Evolutionary conservation across 2,329 filamentous ascomycete species (phyloP), one percentile per base, ranked within the genome.

Genomic region (Aspergillus sp.): DNA sequence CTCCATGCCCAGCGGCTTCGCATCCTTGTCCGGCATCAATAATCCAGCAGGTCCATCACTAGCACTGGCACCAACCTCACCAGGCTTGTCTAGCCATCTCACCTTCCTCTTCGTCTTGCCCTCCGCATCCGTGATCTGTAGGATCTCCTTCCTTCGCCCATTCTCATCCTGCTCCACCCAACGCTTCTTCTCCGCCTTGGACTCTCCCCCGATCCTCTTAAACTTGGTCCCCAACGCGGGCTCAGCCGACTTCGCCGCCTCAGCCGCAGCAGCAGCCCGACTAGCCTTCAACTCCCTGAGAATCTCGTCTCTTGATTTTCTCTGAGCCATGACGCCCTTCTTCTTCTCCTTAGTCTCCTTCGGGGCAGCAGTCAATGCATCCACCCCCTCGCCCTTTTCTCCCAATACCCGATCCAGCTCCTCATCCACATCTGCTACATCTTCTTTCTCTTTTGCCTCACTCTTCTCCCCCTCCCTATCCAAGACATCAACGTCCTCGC

Each of bases 91-190:
- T 49, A 82, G 72, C 77, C 86, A 87, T 62, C 83, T 78, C 17
- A 85, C 79, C 70, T 87, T 88, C 62, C 83, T 80, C 73, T 88
- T 89, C 55, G 84, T 82, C 42, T 83, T 85, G 13, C 86, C 86
- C 57, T 88, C 78, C 19, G 82, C 80, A 63, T 86, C 84, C 6
- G 83, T 83, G 15, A 84, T 82, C 39, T 86, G 81, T 13, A 88
- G 73, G 2, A 88, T 81, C 65, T 88, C 86, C 52, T 84, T 78
- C 15, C 78, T 57, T 72, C 85, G 69, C 69, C 79, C 80, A 47
- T 68, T 75, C 48, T 80, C 78, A 64, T 88, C 85, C 8, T 79
- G 76, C 69, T 88, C 85, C 48, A 86, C 78, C 67, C 82, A 81
- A 0, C 82, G 76, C 61, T 76, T 78, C 65, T 82, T 82, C 62